Evolutionary conservation across 306 rosid species (phyloP), one percentile per base, ranked within the genome.

Genomic region (Calophaca sinica): DNA sequence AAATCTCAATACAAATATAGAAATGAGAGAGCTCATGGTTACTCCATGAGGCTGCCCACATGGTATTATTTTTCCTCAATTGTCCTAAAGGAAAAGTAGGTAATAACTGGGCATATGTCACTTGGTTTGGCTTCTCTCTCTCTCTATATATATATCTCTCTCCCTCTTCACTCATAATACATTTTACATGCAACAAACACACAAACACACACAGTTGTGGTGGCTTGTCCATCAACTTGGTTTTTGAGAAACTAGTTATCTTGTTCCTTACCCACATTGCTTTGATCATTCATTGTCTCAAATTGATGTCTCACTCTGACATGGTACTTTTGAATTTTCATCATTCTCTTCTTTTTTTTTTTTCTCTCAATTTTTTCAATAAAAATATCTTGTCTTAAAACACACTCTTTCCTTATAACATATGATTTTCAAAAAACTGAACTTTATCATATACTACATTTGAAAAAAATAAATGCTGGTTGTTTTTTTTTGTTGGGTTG

Each of bases 381-480:
- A n/a, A 62, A 4, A 33, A 12, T 14, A 6, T 26, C 6, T 20
- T 20, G 26, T 20, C 26, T 20, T 20, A 20, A 20, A 20, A 20
- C 26, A 20, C 26, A 20, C 26, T 20, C 26, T 20, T 20, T 20
- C 26, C 26, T 20, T 20, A 1, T 20, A 20, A 20, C 26, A 20
- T 7, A 2, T 69, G 14, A 29, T 13, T 62, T 52, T 82, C 2
- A 20, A 60, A 64, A 51, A 75, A 53, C n/a, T 53, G 42, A 38
- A 62, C 33, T 65, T 57, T 55, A n/a, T n/a, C n/a, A n/a, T n/a
- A n/a, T n/a, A n/a, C n/a, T 81, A 33, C 73, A 79, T 79, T 65
- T 35, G 82, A 20, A 15, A 42, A n/a, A n/a, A 29, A 36, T 44
- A 36, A 12, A 49, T 50, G 60, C 15, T 35, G 39, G 62, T 14